A percentile compares a stretch with the other conserved stretches of the same genome.
Conservation (phyloP, 352 stramenopile species). For the Pythium diclinum region DNA sequence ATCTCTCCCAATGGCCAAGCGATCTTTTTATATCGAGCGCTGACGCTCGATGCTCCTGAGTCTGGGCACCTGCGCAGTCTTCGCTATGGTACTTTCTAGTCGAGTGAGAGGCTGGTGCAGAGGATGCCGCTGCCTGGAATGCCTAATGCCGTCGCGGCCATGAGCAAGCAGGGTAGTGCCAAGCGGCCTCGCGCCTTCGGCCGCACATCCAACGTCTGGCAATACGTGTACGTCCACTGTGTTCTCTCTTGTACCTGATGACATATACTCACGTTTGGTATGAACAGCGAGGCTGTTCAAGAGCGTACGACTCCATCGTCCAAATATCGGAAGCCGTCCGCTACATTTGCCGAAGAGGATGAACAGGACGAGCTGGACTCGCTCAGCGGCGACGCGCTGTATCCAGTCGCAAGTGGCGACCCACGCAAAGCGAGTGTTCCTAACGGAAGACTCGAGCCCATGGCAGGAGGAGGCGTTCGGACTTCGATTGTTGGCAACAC, state of each 20-base stretch:
- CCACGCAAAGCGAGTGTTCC: not conserved
- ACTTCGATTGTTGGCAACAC: not conserved
- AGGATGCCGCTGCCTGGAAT: not conserved
- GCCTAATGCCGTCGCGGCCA: not conserved
- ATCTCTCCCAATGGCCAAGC: not conserved
- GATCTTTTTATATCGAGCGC: constrained; percentile 5
- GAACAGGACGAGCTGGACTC: constrained; percentile 12
- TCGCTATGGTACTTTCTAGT: not conserved
- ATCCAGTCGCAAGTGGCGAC: constrained; percentile 8
- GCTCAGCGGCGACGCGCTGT: constrained; percentile 14
- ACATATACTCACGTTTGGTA: not conserved
- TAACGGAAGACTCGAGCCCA: constrained; percentile 11
- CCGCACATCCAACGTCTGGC: constrained; percentile 68
- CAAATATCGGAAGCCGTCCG: constrained; percentile 16
- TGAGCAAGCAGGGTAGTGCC: not conserved
- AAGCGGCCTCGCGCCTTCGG: constrained; percentile 49
- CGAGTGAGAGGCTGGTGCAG: not conserved
- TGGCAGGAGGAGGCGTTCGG: not conserved
- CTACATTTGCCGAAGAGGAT: constrained; percentile 3
- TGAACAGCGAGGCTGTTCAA: constrained; percentile 34
- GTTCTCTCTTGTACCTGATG: not conserved
- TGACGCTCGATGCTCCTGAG: not conserved
- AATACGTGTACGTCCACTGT: constrained; percentile 41
- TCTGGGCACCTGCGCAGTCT: not conserved
- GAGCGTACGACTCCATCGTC: constrained; percentile 32